A percentile compares a stretch with the other conserved stretches of the same genome.
phyloP scores from a whole-genome alignment of 352 stramenopile genomes.

The Aphanomyces euteiches region DNA sequence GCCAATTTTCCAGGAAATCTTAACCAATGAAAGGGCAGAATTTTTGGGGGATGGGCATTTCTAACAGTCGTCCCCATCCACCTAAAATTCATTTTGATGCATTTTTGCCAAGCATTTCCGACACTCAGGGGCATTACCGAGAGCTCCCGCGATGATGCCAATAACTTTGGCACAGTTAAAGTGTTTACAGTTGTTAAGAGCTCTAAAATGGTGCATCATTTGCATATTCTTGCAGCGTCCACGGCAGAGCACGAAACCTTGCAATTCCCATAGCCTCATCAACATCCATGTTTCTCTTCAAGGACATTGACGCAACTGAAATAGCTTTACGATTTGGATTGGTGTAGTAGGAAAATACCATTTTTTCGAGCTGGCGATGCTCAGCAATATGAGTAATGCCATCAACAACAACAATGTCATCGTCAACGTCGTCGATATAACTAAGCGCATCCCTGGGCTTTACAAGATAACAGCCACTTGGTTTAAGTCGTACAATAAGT shows the following conservation, averaged over 20 bases:
- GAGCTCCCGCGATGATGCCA: too few relatives aligned
- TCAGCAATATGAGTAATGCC: neutral
- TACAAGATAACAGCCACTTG: neutral
- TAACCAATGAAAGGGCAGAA: too few relatives aligned
- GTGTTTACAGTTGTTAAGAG: too few relatives aligned
- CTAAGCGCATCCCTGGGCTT: neutral
- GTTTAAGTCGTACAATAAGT: neutral
- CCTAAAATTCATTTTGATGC: too few relatives aligned
- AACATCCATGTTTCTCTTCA: constrained; percentile 1
- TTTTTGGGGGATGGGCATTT: too few relatives aligned
- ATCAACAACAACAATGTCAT: constrained; percentile 3
- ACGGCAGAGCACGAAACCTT: neutral
- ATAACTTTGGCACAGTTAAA: too few relatives aligned
- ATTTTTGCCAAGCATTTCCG: too few relatives aligned
- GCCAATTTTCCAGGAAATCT: too few relatives aligned
- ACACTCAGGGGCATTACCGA: too few relatives aligned
- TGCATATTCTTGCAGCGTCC: neutral
- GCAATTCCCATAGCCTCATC: neutral
- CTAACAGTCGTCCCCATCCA: too few relatives aligned
- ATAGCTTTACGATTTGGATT: neutral
- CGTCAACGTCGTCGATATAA: neutral
- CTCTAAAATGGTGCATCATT: too few relatives aligned
- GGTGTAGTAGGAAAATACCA: neutral
- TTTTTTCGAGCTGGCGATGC: neutral
- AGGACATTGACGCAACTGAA: neutral